Evolutionary conservation across 768 basidiomycete species (phyloP), one percentile per base, ranked within the genome.

Genomic region (Solioccasus polychromus): DNA sequence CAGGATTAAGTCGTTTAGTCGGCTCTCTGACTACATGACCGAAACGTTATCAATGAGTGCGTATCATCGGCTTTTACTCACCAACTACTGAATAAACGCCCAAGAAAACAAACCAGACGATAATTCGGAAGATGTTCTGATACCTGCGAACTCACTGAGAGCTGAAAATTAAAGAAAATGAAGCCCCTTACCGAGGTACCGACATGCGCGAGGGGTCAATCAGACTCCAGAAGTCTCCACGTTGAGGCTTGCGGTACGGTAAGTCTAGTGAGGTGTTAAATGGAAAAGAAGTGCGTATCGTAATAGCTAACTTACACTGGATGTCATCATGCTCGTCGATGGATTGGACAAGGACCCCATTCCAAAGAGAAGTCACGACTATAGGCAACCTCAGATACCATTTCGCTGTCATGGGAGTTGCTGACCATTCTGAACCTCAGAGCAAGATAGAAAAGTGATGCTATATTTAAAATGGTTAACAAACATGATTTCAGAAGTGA

Each of bases 281-380:
- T n/a, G n/a, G 34, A 1, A 51, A 17, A 18, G 9, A 36, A 42
- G 14, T 24, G 26, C 24, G 26, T 11, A 9, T 10, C 3, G 32
- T 25, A 29, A 34, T 4, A 10, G 6, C 37, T 37, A 1, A 55
- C 77, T 58, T 52, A 84, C 89, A 95, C 49, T 89, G 87, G 34
- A 93, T 84, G 39, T 88, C 83, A 51, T 87, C 73, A 44, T 87
- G 57, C 3, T 79, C 80, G 50, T 85, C 85, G 51, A 88, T 83
- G 46, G 74, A 76, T 63, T 94, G 94, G 3, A 95, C 75, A 47
- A 90, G 75, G 17, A 85, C 79, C 14, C 94, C 94, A 9, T 67
- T 74, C 92, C 94, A 95, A 18, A 97, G 71, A 0, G 80, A 74
- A 55, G 80, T 79, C 31, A 94, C 83, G 11, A 94, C 92, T 91